Evolutionary conservation across 352 stramenopile species (phyloP).

Genomic region (Peronospora belbahrii): DNA sequence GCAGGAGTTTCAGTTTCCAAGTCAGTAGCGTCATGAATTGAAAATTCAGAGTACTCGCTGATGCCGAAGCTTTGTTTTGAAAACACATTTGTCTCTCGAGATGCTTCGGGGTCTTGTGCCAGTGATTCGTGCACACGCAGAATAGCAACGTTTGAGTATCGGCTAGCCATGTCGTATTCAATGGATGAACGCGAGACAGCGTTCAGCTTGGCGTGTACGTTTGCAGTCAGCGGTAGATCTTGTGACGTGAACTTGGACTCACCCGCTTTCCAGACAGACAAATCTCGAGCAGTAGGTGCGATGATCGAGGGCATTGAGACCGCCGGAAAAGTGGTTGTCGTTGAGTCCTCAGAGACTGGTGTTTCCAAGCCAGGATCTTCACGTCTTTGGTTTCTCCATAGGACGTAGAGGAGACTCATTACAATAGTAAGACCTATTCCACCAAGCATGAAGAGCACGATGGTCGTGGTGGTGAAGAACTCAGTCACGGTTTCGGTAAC

Average conservation of each 20-base stretch:
- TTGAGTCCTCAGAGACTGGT: conserved; percentile 1
- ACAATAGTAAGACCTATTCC: conserved; percentile 18
- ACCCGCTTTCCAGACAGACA: conserved; percentile 19
- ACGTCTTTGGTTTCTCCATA: conserved; percentile 12
- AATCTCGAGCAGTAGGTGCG: conserved; percentile 5
- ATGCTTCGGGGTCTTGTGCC: background rate
- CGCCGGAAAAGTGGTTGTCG: conserved; percentile 9
- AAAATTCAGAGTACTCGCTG: conserved; percentile 23
- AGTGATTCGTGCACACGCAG: conserved; percentile 1
- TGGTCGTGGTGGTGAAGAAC: conserved; percentile 11
- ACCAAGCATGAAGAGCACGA: conserved; percentile 17
- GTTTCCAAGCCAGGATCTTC: conserved; percentile 8
- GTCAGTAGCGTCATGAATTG: conserved; percentile 11
- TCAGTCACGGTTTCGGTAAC: conserved; percentile 9
- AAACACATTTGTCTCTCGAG: conserved; percentile 18
- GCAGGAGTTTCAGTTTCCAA: conserved; percentile 13
- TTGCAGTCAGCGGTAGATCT: conserved; percentile 17
- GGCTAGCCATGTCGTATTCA: conserved; percentile 19
- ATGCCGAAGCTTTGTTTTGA: conserved; percentile 24
- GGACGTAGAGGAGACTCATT: conserved; percentile 22
- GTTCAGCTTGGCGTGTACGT: conserved; percentile 17
- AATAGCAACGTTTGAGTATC: conserved; percentile 16
- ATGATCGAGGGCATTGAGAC: conserved; percentile 4
- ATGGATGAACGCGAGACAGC: conserved; percentile 14
- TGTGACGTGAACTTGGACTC: conserved; percentile 16